Percentiles rank a stretch among this genome's conserved stretches.
phyloP scores from a whole-genome alignment of 2,329 filamentous ascomycete species.

The Colletotrichum nymphaeae region DNA sequence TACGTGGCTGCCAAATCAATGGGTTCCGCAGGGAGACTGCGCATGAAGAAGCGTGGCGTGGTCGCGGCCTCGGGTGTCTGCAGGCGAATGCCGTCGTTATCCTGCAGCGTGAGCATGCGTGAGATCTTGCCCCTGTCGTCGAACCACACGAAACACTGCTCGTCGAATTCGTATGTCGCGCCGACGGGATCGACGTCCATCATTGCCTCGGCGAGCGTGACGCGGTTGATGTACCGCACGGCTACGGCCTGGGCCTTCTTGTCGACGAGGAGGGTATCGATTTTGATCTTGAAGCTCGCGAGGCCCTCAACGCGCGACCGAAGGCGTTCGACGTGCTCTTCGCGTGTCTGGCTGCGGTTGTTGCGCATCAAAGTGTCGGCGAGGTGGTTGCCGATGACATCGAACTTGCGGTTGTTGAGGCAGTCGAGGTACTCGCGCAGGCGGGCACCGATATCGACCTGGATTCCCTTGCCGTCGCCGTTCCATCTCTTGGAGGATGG shows the following conservation, averaged over 20 bases:
- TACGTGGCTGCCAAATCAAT: slow-evolving; percentile 37
- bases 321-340: slow-evolving; percentile 28
- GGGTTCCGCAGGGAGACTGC: slow-evolving; percentile 7
- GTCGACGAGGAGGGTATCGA: slow-evolving; percentile 29
- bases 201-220: slow-evolving; percentile 7
- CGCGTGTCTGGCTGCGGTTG: slow-evolving; percentile 20
- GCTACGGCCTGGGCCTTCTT: slow-evolving; percentile 22
- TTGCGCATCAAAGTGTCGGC: slow-evolving; percentile 25
- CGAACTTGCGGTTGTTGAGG: slow-evolving; percentile 27
- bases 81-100: slow-evolving; percentile 29
- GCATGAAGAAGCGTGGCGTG: slow-evolving; percentile 24
- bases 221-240: slow-evolving; percentile 27
- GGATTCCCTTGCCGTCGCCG: slow-evolving; percentile 29
- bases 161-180: slow-evolving; percentile 24
- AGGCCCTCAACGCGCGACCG: slow-evolving; percentile 10
- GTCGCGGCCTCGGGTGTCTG: slow-evolving; percentile 14
- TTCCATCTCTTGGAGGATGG: slow-evolving; percentile 10
- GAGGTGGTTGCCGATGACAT: slow-evolving; percentile 27
- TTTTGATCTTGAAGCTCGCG: slow-evolving; percentile 21
- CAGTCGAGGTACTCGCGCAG: slow-evolving; percentile 34
- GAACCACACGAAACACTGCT: slow-evolving; percentile 35
- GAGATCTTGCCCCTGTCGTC: slow-evolving; percentile 28
- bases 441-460: slow-evolving; percentile 28
- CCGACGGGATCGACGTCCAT: neutral
- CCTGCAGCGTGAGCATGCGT: slow-evolving; percentile 28